These are phyloP conservation scores for Funneliformis mosseae DNA, from an alignment of 192 early-diverging fungal species.

Conservation along the genomic window DNA sequence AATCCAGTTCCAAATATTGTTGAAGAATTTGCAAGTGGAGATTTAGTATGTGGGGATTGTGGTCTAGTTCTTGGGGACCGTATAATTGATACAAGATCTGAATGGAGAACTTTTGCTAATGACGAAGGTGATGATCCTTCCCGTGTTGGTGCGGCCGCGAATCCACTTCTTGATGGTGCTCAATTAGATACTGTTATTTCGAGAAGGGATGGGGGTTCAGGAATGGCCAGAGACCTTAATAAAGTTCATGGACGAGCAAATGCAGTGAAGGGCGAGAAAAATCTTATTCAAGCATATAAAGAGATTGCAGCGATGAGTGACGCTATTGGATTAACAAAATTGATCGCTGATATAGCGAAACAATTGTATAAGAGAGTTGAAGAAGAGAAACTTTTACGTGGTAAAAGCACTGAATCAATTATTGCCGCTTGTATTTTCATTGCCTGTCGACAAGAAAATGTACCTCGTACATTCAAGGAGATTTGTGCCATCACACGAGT, in stretches of 20 bases:
- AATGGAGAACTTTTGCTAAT: conserved; percentile 96
- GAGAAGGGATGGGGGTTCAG: conserved; percentile 73
- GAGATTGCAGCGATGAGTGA: conserved; percentile 81
- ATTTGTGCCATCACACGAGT: conserved; percentile 88
- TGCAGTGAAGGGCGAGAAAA: conserved; percentile 72
- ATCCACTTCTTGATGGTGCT: conserved; percentile 76
- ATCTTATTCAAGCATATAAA: conserved; percentile 73
- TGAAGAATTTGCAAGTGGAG: conserved; percentile 88
- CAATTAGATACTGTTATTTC: conserved; percentile 86
- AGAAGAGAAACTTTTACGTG: conserved; percentile 77
- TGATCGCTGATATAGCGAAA: conserved; percentile 79
- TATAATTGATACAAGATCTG: conserved; percentile 91
- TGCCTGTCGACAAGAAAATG: conserved; percentile 82
- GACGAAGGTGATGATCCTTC: conserved; percentile 91
- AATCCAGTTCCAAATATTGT: conserved; percentile 80
- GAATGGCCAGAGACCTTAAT: conserved; percentile 69
- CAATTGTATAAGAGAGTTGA: conserved; percentile 87
- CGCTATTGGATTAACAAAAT: conserved; percentile 73
- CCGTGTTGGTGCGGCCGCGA: conserved; percentile 81
- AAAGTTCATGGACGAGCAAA: conserved; percentile 72
- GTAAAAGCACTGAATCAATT: conserved; percentile 81
- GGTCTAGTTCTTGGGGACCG: conserved; percentile 84
- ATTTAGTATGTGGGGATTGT: conserved; percentile 91
- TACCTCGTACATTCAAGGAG: conserved; percentile 92
- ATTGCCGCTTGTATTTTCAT: conserved; percentile 93